phyloP scores from a whole-genome alignment of 768 basidiomycete genomes.

The Boletus pseudo-olivaceus region DNA sequence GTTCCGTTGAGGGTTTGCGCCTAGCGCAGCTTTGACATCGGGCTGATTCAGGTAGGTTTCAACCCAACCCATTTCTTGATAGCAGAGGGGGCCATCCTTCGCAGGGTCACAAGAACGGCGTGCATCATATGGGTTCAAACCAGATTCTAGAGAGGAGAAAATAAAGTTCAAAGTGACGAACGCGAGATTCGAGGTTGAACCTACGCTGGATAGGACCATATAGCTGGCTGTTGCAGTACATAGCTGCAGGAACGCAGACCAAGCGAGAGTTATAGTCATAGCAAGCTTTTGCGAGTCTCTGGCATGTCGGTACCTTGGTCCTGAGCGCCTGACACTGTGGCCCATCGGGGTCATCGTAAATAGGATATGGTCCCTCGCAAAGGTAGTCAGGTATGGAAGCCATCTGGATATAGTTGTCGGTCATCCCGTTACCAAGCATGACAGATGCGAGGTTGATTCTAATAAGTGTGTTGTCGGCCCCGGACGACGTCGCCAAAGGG shows the following conservation, averaged over 20 bases:
- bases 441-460: conserved; percentile 80
- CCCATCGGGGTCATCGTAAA: conserved; percentile 68
- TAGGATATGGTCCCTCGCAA: conserved; percentile 78
- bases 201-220: conserved; percentile 67
- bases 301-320: conserved; percentile 68
- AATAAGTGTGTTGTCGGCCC: conserved; percentile 42
- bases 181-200: conserved; percentile 21
- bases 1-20: conserved; percentile 54
- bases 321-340: conserved; percentile 63
- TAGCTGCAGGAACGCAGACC: conserved; percentile 66
- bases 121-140: conserved; percentile 88
- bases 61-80: conserved; percentile 79
- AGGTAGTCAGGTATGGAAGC: conserved; percentile 77
- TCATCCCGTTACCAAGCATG: conserved; percentile 85
- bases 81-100: conserved; percentile 73
- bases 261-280: conserved; percentile 57
- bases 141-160: conserved; percentile 44
- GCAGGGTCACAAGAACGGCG: conserved; percentile 67
- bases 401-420: conserved; percentile 81
- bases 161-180: not conserved
- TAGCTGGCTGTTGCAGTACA: conserved; percentile 80
- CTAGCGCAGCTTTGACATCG: conserved; percentile 73
- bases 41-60: conserved; percentile 85
- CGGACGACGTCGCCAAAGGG: conserved; percentile 39
- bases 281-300: conserved; percentile 69